Evolutionary conservation across 805 yeast species (phyloP), one percentile per base, ranked within the genome.

Genomic region (Candida taoyuanica): DNA sequence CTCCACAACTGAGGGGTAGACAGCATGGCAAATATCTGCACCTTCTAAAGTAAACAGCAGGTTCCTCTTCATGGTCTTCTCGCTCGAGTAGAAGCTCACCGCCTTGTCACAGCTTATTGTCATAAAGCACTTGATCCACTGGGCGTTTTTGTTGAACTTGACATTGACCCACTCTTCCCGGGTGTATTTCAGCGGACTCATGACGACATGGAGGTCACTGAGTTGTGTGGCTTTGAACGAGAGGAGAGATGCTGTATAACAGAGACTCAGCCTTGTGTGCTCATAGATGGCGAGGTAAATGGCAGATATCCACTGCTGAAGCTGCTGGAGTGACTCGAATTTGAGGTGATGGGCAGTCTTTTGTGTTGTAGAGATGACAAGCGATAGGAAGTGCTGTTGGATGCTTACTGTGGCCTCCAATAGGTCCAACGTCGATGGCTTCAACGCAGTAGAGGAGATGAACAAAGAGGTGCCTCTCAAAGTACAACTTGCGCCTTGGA

Each of bases 101-200:
- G 36, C 41, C 29, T 67, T 70, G 15, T 63, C 59, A 0, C 84
- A 83, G 3, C 60, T 53, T 4, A 76, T 63, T 3, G 68, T 74
- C 44, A 74, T 64, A 40, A 57, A 75, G 44, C 78, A 75, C 47
- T 71, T 67, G 23, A 75, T 53, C 85, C 85, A 80, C 50, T 74
- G 68, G 32, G 76, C 70, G 31, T 76, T 62, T 42, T 73, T 75
- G 9, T 81, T 81, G 48, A 79, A 71, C 42, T 82, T 63, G 46
- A 80, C 55, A 51, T 76, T 73, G 54, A 78, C 74, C 83, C 84
- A 78, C 49, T 80, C 86, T 32, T 61, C 71, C 44, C 68, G 66
- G 5, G 67, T 52, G 47, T 63, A 70, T 35, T 65, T 59, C 43
- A 74, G 67, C 43, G 68, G 71, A 31, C 76, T 69, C 45, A 80